Percentiles rank a stretch among this genome's conserved stretches.
These are phyloP conservation scores for Alternaria solani DNA, from an alignment of 2,329 filamentous ascomycete genomes.

Conservation along the genomic window DNA sequence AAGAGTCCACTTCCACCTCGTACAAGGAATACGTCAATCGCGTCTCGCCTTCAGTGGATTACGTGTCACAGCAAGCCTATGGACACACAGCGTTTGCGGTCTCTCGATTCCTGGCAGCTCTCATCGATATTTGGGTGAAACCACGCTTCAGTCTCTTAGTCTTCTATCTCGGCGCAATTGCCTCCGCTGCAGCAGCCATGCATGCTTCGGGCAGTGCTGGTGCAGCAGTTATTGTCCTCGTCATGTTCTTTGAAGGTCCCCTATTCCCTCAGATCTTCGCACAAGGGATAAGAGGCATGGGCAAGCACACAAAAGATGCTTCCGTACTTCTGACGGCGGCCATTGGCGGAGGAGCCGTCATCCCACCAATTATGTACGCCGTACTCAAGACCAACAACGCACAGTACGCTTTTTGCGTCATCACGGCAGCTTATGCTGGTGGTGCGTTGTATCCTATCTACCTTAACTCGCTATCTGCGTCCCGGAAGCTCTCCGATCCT, in stretches of 20 bases:
- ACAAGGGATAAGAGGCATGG: conserved; percentile 65
- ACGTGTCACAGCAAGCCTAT: conserved; percentile 59
- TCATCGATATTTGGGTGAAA: conserved; percentile 62
- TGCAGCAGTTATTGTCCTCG: conserved; percentile 59
- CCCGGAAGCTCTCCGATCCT: conserved; percentile 62
- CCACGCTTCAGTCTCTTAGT: conserved; percentile 65
- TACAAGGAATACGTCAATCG: conserved; percentile 56
- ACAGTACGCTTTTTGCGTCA: conserved; percentile 62
- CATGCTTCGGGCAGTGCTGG: conserved; percentile 51
- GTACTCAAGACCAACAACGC: conserved; percentile 52
- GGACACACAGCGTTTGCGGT: conserved; percentile 66
- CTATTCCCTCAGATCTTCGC: conserved; percentile 67
- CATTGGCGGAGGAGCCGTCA: conserved; percentile 63
- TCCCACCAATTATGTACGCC: conserved; percentile 64
- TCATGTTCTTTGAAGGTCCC: conserved; percentile 68
- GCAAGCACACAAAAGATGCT: conserved; percentile 65
- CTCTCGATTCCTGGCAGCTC: conserved; percentile 65
- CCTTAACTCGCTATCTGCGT: conserved; percentile 58
- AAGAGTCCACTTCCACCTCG: conserved; percentile 63
- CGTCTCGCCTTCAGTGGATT: conserved; percentile 50
- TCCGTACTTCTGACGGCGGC: conserved; percentile 62
- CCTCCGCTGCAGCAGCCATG: conserved; percentile 62
- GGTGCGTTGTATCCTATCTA: conserved; percentile 64
- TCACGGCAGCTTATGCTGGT: conserved; percentile 60
- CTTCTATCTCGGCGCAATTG: conserved; percentile 62